Evolutionary conservation across 192 early-diverging fungal species (phyloP), one percentile per base, ranked within the genome.

Genomic region (Coemansia sp.): DNA sequence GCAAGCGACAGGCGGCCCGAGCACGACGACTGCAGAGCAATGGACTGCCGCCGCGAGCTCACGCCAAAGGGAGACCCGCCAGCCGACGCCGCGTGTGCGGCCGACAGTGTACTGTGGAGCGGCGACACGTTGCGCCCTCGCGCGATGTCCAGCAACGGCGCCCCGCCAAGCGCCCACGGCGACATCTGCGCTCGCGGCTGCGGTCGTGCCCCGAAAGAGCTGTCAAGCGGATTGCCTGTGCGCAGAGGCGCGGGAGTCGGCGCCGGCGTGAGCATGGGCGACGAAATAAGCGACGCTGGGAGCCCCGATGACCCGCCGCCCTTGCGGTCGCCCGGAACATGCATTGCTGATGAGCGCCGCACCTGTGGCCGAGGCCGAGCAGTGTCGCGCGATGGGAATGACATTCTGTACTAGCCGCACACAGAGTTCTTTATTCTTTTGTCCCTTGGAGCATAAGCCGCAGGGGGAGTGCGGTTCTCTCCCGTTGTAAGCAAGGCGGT

Each of bases 21-120:
- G 30, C 47, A 50, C 47, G 65, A 64, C 35, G 71, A 76, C 54
- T 76, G 72, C 49, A 76, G 35, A 4, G 49, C 58, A 40, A 76
- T 69, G 0, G 72, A 76, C 29, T 59, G 57, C 13, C 72, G 61
- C 6, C 72, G 72, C 6, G 67, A 57, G 21, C 53, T 41, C 39
- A 58, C 51, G 13, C 58, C 57, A 33, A 58, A 39, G 2, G 59
- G 50, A 8, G 50, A 19, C 41, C 53, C 42, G 22, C 11, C 29
- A 13, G 33, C 18, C 17, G 30, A 5, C 0, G 38, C 15, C 9
- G 32, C 15, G 9, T 51, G 29, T 11, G 39, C 47, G 15, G 46
- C 25, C 14, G 25, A 18, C 18, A 39, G 18, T 2, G 52, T 38
- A 21, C 43, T 8, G 49, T 35, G 33, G 33, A 22, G 30, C 18